Conservation (phyloP, 495 filamentous ascomycete genomes). For the Neurospora sp. region DNA sequence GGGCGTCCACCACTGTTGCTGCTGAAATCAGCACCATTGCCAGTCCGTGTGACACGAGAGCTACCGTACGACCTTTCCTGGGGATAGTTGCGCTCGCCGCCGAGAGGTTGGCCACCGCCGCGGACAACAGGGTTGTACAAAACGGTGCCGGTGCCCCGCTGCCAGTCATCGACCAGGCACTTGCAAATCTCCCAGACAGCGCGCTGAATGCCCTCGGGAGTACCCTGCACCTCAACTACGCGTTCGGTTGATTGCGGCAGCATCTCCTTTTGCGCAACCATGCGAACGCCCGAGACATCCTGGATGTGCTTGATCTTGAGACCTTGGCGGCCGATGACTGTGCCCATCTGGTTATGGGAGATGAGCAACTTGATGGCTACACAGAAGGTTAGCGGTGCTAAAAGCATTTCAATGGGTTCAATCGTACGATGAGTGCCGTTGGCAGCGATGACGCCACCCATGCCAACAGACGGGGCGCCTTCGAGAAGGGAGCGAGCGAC, state of each 20-base stretch:
- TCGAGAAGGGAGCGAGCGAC: constrained; percentile 86
- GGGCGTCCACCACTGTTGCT: constrained; percentile 60
- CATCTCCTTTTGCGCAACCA: constrained; percentile 99
- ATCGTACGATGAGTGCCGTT: constrained; percentile 88
- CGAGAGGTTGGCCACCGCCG: constrained; percentile 48
- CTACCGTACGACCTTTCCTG: constrained; percentile 44
- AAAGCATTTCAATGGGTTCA: background rate
- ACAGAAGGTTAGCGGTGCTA: constrained; percentile 11
- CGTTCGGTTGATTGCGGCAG: constrained; percentile 98
- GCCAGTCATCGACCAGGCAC: constrained; percentile 94
- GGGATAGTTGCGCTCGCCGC: constrained; percentile 18
- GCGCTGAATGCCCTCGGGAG: constrained; percentile 85
- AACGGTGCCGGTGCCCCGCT: constrained; percentile 90
- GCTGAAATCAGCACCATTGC: constrained; percentile 96
- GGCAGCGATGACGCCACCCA: constrained; percentile 75
- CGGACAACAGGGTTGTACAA: constrained; percentile 93
- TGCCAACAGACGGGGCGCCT: constrained; percentile 86
- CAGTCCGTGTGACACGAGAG: constrained; percentile 80
- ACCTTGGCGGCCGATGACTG: constrained; percentile 92
- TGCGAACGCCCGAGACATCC: constrained; percentile 90
- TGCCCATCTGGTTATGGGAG: constrained; percentile 99
- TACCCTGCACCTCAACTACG: constrained; percentile 91
- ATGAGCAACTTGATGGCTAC: constrained; percentile 92
- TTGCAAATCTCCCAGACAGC: constrained; percentile 98
- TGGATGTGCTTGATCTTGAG: constrained; percentile 99